Evolutionary conservation across 768 basidiomycete species (phyloP).

Genomic region (Royoungia palumana): DNA sequence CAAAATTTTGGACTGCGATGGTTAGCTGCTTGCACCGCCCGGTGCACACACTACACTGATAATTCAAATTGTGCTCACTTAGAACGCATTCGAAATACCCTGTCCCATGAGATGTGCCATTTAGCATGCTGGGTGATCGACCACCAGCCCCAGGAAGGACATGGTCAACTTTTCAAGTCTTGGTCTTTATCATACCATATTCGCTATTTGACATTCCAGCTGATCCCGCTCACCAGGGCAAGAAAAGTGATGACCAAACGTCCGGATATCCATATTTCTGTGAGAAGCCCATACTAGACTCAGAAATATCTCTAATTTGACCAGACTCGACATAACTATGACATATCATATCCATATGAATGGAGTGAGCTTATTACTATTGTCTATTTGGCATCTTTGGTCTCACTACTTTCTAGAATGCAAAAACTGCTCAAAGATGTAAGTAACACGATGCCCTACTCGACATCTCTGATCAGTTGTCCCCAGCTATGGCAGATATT

Average conservation of each 20-base stretch:
- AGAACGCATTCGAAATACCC: conserved; percentile 80
- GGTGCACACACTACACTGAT: neutral
- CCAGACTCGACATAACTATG: conserved; percentile 71
- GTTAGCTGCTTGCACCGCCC: conserved; percentile 35
- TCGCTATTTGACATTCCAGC: neutral
- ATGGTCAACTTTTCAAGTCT: conserved; percentile 66
- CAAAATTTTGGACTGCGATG: conserved; percentile 76
- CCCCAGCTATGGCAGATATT: conserved; percentile 67
- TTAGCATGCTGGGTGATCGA: conserved; percentile 84
- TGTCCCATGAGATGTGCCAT: conserved; percentile 93
- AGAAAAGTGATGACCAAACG: conserved; percentile 61
- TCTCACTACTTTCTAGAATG: conserved; percentile 46
- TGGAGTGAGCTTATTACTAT: conserved; percentile 53
- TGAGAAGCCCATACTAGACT: conserved; percentile 29
- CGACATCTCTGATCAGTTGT: conserved; percentile 3
- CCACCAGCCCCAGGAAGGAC: conserved; percentile 62
- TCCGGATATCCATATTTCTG: conserved; percentile 70
- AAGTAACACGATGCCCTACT: conserved; percentile 13
- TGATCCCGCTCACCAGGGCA: conserved; percentile 43
- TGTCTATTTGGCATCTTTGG: neutral
- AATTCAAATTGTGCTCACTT: neutral
- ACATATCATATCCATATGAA: conserved; percentile 66
- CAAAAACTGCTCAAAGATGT: conserved; percentile 61
- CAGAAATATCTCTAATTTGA: neutral
- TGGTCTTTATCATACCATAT: conserved; percentile 47